Evolutionary conservation across 2,329 filamentous ascomycete genomes (phyloP), one percentile per base, ranked within the genome.

Genomic region (Grosmannia clavigera): DNA sequence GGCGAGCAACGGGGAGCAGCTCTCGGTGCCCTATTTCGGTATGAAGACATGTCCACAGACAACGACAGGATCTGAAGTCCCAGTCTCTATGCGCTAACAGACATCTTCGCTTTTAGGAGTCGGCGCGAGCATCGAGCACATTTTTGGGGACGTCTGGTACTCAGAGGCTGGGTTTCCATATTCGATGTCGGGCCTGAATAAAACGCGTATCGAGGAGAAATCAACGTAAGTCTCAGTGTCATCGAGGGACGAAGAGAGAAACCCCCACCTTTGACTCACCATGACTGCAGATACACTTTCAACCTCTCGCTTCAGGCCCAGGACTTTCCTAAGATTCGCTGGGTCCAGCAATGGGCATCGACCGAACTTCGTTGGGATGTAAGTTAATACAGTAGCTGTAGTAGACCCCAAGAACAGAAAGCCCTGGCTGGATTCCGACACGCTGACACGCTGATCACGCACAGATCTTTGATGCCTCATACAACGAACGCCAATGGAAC

Each of bases 351-450:
- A 2, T 62, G 58, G 58, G 58, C 58, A 29, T 38, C 43, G 6
- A 66, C 65, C 52, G 61, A 69, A 58, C 64, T 70, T 6, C 67
- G 69, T 6, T 70, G 69, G 68, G 68, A 71, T 61, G 65, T 71
- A 27, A 52, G 59, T 61, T 10, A 11, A 31, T 35, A 40, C 16
- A 43, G 25, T 29, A n/a, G 16, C 4, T 14, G 29, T 33, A 22
- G n/a, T 50, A 22, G 16, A 11, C 9, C 16, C 7, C 25, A 14
- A 19, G 43, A 10, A 22, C 29, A 25, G 5, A 50, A n/a, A 40
- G 38, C 10, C 38, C 38, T 40, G 38, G 38, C 38, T 40, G 35
- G 35, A 38, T 38, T 12, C 35, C 11, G 7, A 43, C 31, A 31
- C n/a, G 10, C 33, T 31, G 40, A 10, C 46, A 25, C 6, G 27